These are phyloP conservation scores for Chernovozyma aurita DNA, from an alignment of 1,139 yeast genomes.

Conservation along the genomic window DNA sequence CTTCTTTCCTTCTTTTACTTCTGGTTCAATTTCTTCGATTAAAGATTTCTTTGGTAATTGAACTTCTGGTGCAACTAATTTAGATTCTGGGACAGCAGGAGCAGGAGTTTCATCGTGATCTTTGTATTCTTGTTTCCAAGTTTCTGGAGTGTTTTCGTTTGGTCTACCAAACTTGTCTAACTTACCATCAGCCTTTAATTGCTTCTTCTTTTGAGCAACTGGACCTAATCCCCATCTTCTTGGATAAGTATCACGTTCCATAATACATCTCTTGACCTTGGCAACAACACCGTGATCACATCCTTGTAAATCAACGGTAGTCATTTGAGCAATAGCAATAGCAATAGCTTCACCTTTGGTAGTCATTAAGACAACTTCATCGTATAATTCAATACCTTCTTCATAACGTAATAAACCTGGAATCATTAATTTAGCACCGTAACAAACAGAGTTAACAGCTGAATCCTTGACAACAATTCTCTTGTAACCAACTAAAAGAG, in stretches of 20 bases:
- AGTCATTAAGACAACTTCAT: slow-evolving; percentile 96
- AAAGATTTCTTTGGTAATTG: slow-evolving; percentile 49
- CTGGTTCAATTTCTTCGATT: slow-evolving; percentile 36
- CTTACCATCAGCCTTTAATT: slow-evolving; percentile 95
- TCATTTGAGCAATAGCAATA: slow-evolving; percentile 97
- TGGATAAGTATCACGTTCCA: slow-evolving; percentile 99
- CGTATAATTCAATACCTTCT: slow-evolving; percentile 95
- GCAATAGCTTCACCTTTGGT: slow-evolving; percentile 99
- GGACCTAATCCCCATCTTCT: slow-evolving; percentile 99
- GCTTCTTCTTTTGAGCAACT: slow-evolving; percentile 97
- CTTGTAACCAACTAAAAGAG: slow-evolving; percentile 89
- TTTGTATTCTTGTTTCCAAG: slow-evolving; percentile 86
- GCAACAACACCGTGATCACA: slow-evolving; percentile 99
- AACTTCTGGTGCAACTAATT: slow-evolving; percentile 46
- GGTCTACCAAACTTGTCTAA: slow-evolving; percentile 92
- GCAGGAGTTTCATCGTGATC: slow-evolving; percentile 71
- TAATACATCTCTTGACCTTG: slow-evolving; percentile 96
- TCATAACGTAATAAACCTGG: slow-evolving; percentile 98
- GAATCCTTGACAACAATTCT: slow-evolving; percentile 97
- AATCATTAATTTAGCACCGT: slow-evolving; percentile 98
- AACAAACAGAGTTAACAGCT: slow-evolving; percentile 97
- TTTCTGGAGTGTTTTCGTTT: slow-evolving; percentile 89
- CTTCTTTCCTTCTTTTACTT: slow-evolving; percentile 58
- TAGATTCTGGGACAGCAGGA: slow-evolving; percentile 45
- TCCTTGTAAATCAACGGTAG: slow-evolving; percentile 91